A percentile compares a stretch with the other conserved stretches of the same genome.
Evolutionary conservation across 139 green algal species (phyloP).

Genomic region (Deuterostichococcus epilithicus): DNA sequence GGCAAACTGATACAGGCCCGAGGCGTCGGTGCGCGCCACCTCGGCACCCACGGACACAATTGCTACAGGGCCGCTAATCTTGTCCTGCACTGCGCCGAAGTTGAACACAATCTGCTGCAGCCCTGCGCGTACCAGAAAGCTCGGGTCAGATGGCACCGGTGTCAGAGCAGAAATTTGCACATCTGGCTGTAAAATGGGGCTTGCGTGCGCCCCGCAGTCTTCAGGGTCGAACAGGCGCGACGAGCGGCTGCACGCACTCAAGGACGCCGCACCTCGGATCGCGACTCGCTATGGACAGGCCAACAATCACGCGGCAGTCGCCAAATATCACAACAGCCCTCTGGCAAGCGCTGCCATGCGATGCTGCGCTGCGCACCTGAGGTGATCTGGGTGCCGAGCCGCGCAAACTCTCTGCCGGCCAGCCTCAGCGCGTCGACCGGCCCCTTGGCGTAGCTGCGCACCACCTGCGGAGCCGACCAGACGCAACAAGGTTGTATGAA

Average conservation of each 20-base stretch:
- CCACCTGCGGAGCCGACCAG: constrained; percentile 1
- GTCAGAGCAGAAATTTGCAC: background rate
- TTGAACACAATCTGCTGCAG: constrained; percentile 73
- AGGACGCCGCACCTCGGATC: too few relatives aligned
- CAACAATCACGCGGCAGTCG: too few relatives aligned
- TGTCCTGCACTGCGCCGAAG: constrained; percentile 47
- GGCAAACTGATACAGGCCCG: constrained; percentile 87
- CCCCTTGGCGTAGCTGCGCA: constrained; percentile 9
- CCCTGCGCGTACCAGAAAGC: constrained; percentile 30
- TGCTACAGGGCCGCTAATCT: constrained; percentile 88
- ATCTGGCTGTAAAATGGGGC: too few relatives aligned
- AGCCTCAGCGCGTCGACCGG: background rate
- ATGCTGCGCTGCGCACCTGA: constrained; percentile 31
- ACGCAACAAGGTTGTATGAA: too few relatives aligned
- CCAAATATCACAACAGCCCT: constrained; percentile 3
- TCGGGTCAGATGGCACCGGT: too few relatives aligned
- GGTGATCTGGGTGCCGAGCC: constrained; percentile 27
- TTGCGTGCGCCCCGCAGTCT: too few relatives aligned
- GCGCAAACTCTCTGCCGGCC: constrained; percentile 47
- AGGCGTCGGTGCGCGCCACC: constrained; percentile 67
- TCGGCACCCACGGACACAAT: constrained; percentile 89
- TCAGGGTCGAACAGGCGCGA: too few relatives aligned
- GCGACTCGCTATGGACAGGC: too few relatives aligned
- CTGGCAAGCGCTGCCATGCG: constrained; percentile 1
- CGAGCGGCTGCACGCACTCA: too few relatives aligned